Evolutionary conservation across 306 rosid species (phyloP).

Genomic region (Vicia sativa): DNA sequence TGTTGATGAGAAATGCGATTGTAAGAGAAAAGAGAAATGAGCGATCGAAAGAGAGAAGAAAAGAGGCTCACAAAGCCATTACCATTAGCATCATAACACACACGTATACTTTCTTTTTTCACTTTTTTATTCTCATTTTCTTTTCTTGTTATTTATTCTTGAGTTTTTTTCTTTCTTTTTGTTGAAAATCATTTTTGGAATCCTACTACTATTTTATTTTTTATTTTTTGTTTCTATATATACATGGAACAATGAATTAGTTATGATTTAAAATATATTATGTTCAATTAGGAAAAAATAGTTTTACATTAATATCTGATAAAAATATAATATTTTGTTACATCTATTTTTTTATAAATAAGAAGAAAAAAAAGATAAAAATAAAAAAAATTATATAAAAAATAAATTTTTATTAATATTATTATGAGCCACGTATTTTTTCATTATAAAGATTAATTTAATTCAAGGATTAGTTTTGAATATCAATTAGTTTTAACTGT

Average conservation of each 20-base stretch:
- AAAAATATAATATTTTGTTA: too few relatives aligned
- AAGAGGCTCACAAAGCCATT: constrained; percentile 32
- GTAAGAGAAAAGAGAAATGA: neutral
- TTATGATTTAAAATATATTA: neutral
- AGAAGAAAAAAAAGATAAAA: too few relatives aligned
- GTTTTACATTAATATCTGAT: too few relatives aligned
- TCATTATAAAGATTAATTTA: too few relatives aligned
- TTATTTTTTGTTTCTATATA: neutral
- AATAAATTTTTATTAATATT: too few relatives aligned
- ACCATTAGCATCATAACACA: constrained; percentile 34
- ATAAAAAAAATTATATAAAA: too few relatives aligned
- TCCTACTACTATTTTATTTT: neutral
- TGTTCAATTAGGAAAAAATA: too few relatives aligned
- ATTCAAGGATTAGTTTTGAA: too few relatives aligned
- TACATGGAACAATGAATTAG: neutral
- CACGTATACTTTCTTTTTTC: constrained; percentile 10
- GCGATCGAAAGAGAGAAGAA: constrained; percentile 31
- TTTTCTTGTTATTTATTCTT: neutral
- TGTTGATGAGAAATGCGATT: constrained; percentile 20
- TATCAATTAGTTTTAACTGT: too few relatives aligned
- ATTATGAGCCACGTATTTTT: too few relatives aligned
- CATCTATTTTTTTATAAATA: too few relatives aligned
- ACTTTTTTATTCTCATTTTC: neutral
- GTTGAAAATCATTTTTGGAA: neutral
- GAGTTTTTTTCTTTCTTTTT: neutral